A percentile compares a stretch with the other conserved stretches of the same genome.
These are phyloP conservation scores for Vararia minispora DNA, from an alignment of 768 basidiomycete species.

Conservation along the genomic window DNA sequence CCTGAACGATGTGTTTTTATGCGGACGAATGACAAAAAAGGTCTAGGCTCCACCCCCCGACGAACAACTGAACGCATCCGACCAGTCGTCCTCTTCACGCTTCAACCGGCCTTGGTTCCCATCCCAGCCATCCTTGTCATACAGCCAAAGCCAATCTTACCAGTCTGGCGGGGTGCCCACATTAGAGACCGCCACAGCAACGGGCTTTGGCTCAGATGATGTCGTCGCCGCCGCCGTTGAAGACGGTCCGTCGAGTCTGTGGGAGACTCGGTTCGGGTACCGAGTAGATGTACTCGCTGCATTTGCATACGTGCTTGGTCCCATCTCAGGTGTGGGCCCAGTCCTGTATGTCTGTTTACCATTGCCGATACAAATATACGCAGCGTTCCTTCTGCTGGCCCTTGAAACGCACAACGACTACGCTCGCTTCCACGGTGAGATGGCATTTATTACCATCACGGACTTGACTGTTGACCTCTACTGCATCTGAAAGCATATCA, in stretches of 20 bases:
- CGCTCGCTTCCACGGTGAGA: slow-evolving; percentile 75
- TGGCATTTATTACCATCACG: slow-evolving; percentile 15
- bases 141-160: slow-evolving; percentile 36
- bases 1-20: too few relatives aligned
- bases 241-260: slow-evolving; percentile 38
- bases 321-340: slow-evolving; percentile 48
- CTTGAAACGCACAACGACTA: slow-evolving; percentile 70
- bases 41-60: slow-evolving; percentile 48
- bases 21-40: too few relatives aligned
- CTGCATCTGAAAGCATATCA: slow-evolving; percentile 49
- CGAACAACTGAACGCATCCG: slow-evolving; percentile 25
- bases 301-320: slow-evolving; percentile 56
- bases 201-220: slow-evolving; percentile 24
- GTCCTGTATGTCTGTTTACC: not conserved
- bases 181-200: slow-evolving; percentile 33
- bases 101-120: slow-evolving; percentile 44
- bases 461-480: slow-evolving; percentile 2
- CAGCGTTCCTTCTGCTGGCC: slow-evolving; percentile 56
- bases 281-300: slow-evolving; percentile 60
- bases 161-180: slow-evolving; percentile 60
- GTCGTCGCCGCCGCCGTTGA: too few relatives aligned
- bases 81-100: slow-evolving; percentile 18
- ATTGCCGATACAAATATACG: slow-evolving; percentile 1
- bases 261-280: slow-evolving; percentile 61
- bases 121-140: slow-evolving; percentile 19